Evolutionary conservation across 768 basidiomycete genomes (phyloP).

Genomic region (Rhizopogon salebrosus): DNA sequence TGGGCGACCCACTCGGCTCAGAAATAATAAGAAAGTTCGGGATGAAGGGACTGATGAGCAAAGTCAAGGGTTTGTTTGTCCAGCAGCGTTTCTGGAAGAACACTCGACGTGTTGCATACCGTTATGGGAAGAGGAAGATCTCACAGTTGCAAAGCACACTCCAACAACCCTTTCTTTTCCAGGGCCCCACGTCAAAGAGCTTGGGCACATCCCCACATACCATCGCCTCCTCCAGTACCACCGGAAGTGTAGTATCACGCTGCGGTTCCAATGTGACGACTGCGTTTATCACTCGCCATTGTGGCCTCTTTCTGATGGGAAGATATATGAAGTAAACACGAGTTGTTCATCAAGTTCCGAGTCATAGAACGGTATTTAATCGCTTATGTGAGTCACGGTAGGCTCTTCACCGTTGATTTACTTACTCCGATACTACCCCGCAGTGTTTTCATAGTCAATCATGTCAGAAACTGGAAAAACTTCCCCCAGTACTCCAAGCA

Average conservation of each 20-base stretch:
- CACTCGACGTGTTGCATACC: slow-evolving; percentile 31
- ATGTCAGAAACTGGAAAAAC: not conserved
- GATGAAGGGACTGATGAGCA: slow-evolving; percentile 27
- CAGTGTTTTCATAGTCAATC: no score
- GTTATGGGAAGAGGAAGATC: slow-evolving; percentile 28
- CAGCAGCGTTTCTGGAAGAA: slow-evolving; percentile 20
- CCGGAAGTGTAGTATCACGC: slow-evolving; percentile 27
- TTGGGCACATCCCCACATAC: slow-evolving; percentile 34
- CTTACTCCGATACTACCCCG: no score
- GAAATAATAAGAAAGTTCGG: slow-evolving; percentile 35
- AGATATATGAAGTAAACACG: no score
- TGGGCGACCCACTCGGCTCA: no score
- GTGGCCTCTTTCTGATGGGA: slow-evolving; percentile 29
- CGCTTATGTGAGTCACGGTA: no score
- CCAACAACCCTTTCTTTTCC: slow-evolving; percentile 25
- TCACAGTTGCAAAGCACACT: slow-evolving; percentile 33
- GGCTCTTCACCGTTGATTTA: no score
- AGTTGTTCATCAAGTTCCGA: no score
- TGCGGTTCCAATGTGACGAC: slow-evolving; percentile 35
- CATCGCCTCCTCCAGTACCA: slow-evolving; percentile 33
- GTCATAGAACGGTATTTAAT: no score
- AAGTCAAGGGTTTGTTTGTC: slow-evolving; percentile 23
- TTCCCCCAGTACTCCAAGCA: not conserved
- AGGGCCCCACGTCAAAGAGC: slow-evolving; percentile 29
- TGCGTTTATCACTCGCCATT: slow-evolving; percentile 29